These are phyloP conservation scores for Suhomyces tanzawaensis DNA, from an alignment of 805 yeast genomes.

Conservation along the genomic window DNA sequence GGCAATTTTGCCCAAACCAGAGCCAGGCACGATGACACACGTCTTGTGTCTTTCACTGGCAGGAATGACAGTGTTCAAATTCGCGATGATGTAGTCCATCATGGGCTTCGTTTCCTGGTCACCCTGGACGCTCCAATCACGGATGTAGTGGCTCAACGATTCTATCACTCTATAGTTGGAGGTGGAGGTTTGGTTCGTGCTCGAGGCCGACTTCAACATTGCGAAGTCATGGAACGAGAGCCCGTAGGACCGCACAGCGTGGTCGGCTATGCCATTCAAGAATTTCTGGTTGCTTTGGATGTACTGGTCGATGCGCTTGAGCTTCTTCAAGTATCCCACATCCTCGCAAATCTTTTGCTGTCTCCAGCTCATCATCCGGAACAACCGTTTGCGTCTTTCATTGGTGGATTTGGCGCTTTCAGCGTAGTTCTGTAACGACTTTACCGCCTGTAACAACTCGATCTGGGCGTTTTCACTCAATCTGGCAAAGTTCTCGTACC, in stretches of 20 bases:
- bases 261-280: constrained; percentile 44
- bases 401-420: constrained; percentile 41
- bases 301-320: constrained; percentile 47
- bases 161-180: constrained; percentile 53
- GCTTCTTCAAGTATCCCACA: constrained; percentile 54
- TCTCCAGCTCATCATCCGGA: constrained; percentile 48
- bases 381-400: constrained; percentile 42
- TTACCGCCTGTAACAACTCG: constrained; percentile 42
- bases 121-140: constrained; percentile 71
- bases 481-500: constrained; percentile 10
- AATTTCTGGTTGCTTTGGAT: constrained; percentile 49
- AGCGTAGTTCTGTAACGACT: constrained; percentile 47
- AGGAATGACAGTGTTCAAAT: constrained; percentile 35
- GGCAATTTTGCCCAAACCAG: constrained; percentile 80
- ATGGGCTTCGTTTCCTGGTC: constrained; percentile 53
- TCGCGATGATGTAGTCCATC: constrained; percentile 46
- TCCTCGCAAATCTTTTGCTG: constrained; percentile 55
- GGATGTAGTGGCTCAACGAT: constrained; percentile 66
- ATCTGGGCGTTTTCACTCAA: constrained; percentile 21
- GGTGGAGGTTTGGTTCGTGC: constrained; percentile 11
- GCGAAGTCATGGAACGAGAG: constrained; percentile 36
- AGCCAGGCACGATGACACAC: constrained; percentile 75
- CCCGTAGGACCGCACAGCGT: constrained; percentile 44
- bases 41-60: constrained; percentile 35
- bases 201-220: constrained; percentile 1